Base-by-base conservation (phyloP, 805 yeast species). In the Candida easanensis region DNA sequence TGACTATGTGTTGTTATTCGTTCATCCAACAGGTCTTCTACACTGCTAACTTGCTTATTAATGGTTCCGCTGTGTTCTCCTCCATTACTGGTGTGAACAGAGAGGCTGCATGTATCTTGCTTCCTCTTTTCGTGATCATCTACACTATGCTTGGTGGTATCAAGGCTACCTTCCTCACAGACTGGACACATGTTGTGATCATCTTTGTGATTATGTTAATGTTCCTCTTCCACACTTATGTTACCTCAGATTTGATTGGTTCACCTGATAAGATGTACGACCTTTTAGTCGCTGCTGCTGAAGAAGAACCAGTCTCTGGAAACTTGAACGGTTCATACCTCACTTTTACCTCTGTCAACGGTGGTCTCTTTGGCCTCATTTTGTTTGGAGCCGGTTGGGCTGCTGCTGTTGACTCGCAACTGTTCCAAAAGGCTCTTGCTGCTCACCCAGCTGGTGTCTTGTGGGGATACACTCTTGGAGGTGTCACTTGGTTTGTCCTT, bases 61-160 rank as follows among this genome's bases (percentile, higher is more conserved):
- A 73, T 41, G 76, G 73, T 10, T 65, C 73, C 34, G 70, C 65
- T 38, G 69, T 63, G 13, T 57, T 70, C 44, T 47, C 60, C n/a
- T 63, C 52, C 11, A 46, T 63, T 15, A 66, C 74, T 13, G 76
- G 76, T 13, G 68, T 71, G 66, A 61, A 68, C 41, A 59, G 62
- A 22, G 70, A 66, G 18, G 77, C 76, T 5, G 69, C 74, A 2
- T 60, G 65, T 16, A 63, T 71, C 49, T 54, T 73, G 19, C 55
- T 71, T 7, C 76, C 77, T 3, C 30, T 38, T 11, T 27, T 27
- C 26, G 41, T 38, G 19, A 22, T 16, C 17, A n/a, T 20, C 15
- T 32, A 23, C 25, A 39, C 42, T 4, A 30, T 30, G 33, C 18
- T 30, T 16, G 33, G 33, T 7, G 33, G 33, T 15, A 30, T 30